Conservation (phyloP, 2,329 filamentous ascomycete genomes). For the Cytospora paraplurivora region DNA sequence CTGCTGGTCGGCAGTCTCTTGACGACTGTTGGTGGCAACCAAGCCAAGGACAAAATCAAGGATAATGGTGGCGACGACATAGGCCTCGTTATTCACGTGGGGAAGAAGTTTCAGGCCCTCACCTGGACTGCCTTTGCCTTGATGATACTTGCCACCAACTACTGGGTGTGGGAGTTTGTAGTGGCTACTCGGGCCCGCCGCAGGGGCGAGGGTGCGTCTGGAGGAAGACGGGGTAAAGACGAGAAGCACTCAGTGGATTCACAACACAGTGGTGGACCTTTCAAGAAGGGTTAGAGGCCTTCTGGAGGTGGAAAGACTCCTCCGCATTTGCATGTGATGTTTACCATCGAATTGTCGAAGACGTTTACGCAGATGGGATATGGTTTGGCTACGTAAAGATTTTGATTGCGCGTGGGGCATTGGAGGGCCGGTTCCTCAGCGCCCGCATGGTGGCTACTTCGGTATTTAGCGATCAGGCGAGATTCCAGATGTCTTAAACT, state of each 20-base stretch:
- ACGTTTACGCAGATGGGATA: neutral
- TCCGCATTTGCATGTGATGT: neutral
- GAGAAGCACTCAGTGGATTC: conserved; percentile 25
- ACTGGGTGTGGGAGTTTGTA: conserved; percentile 45
- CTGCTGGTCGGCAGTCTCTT: conserved; percentile 48
- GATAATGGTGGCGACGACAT: conserved; percentile 47
- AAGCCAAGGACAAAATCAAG: conserved; percentile 43
- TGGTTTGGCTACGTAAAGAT: neutral
- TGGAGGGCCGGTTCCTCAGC: neutral
- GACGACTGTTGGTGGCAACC: conserved; percentile 45
- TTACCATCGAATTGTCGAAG: neutral
- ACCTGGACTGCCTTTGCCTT: conserved; percentile 51
- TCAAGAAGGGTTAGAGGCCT: neutral
- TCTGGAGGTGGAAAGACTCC: neutral
- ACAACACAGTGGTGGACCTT: conserved; percentile 5
- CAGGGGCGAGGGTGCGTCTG: conserved; percentile 25
- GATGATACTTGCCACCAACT: conserved; percentile 44
- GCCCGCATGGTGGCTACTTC: neutral
- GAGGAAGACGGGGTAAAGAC: neutral
- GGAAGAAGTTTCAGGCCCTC: conserved; percentile 48
- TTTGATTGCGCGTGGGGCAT: neutral
- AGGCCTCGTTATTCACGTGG: conserved; percentile 47
- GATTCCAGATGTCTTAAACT: neutral
- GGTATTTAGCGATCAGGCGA: neutral
- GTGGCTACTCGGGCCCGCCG: conserved; percentile 36